Evolutionary conservation across 1,139 yeast species (phyloP), one percentile per base, ranked within the genome.

Genomic region (Magnusiomyces suaveolens): DNA sequence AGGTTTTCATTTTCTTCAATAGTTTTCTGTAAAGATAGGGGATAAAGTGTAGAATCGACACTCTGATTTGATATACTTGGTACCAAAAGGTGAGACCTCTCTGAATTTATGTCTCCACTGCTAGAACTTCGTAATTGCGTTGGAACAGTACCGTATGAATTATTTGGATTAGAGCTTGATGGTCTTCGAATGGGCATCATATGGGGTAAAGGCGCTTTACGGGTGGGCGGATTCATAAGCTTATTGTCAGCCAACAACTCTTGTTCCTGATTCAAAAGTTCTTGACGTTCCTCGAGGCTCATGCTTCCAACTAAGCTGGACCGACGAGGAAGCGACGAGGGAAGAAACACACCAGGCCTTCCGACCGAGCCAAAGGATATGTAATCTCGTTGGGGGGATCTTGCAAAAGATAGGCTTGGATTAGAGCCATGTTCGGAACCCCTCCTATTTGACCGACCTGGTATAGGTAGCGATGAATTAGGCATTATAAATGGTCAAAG

Each of bases 321-420:
- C 26, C 56, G 33, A 25, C 50, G 39, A 3, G 52, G 51, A 2
- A 48, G 48, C 6, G 52, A 43, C 14, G 52, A 18, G 16, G 54
- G 49, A 23, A 54, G 36, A n/a, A 56, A 43, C 2, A 56, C 51
- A 8, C 59, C 59, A 1, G 59, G 59, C 20, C 52, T 41, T n/a
- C 59, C 59, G 3, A 56, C 59, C 18, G 59, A 56, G 24, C 59
- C 59, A 47, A 54, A 56, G 4, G 59, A 54, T 18, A 56, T 53
- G 23, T 52, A 56, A 21, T 54, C 57, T 39, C 57, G 47, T 39
- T 53, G 50, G 6, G 59, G 56, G 21, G 57, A 54, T 1, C 55
- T 52, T 4, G 53, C 54, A 47, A 56, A 56, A 21, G 52, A 53
- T 1, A 51, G 12, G 2, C 39, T 20, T 24, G 47, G 16, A n/a